phyloP scores from a whole-genome alignment of 495 filamentous ascomycete species.

The Podospora anserina region DNA sequence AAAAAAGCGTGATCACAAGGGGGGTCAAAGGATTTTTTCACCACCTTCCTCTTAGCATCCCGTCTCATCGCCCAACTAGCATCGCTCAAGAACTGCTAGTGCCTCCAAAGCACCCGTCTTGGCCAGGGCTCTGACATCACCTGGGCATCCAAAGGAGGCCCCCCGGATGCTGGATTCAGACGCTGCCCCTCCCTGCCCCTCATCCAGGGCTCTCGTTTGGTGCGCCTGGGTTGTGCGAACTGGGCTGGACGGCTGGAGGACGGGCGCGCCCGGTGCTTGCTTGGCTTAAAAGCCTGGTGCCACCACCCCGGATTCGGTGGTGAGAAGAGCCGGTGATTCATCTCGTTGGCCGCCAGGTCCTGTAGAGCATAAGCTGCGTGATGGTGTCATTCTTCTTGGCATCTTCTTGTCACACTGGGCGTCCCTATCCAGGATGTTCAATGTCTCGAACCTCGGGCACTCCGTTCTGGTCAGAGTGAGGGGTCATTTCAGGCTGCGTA shows the following conservation, averaged over 20 bases:
- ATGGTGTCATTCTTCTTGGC: conserved; percentile 32
- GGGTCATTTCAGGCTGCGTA: not conserved
- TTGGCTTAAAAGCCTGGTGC: conserved; percentile 11
- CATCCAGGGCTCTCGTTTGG: not conserved
- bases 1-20: conserved; percentile 24
- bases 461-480: conserved; percentile 2
- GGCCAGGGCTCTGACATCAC: conserved; percentile 23
- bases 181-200: conserved; percentile 28
- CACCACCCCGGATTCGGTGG: conserved; percentile 6
- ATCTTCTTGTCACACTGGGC: conserved; percentile 8
- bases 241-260: not conserved
- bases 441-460: not conserved
- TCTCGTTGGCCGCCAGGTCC: conserved; percentile 19
- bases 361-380: conserved; percentile 11
- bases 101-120: not conserved
- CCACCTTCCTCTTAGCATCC: conserved; percentile 6
- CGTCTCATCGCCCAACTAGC: conserved; percentile 2
- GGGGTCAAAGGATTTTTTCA: conserved; percentile 18
- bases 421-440: not conserved
- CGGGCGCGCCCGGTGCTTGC: not conserved
- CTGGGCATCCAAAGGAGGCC: conserved; percentile 11
- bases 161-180: conserved; percentile 6
- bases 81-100: not conserved
- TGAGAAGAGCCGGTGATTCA: conserved; percentile 16
- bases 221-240: not conserved